Evolutionary conservation across 2,329 filamentous ascomycete genomes (phyloP), one percentile per base, ranked within the genome.

Genomic region (Dactylellina parvicollis): DNA sequence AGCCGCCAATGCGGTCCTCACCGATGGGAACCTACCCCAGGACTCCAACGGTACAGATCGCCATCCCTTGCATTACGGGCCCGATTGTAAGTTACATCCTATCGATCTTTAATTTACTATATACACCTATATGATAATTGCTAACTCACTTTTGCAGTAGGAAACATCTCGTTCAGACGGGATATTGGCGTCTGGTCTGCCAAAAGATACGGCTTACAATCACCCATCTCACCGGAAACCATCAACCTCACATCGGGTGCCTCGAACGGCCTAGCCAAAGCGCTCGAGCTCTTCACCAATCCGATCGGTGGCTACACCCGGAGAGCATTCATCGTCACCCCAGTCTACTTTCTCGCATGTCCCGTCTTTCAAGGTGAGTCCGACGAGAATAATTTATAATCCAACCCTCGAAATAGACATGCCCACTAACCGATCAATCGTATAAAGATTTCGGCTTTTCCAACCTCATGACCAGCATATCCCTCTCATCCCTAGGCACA

Each of bases 401-500:
- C n/a, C n/a, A n/a, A n/a, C n/a, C n/a, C n/a, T n/a, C n/a, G n/a
- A n/a, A n/a, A n/a, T n/a, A n/a, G n/a, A n/a, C n/a, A n/a, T n/a
- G n/a, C n/a, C n/a, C n/a, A n/a, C n/a, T n/a, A n/a, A n/a, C n/a
- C n/a, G n/a, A n/a, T 30, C 10, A 28, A 32, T 34, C 14, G 22
- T 40, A 40, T 10, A 36, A 42, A 74, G 70, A 74, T 28, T 30
- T 47, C 28, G 70, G 70, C 16, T 74, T 74, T 32, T 49, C 70
- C 18, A 74, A 74, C 20, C 49, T 69, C 22, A 47, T 74, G 44
- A 74, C 70, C n/a, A 56, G 47, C 18, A 62, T 74, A 36, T 42
- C 62, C 2, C 55, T 62, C 18, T 40, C 28, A 26, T 14, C 86
- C 82, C 97, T 97, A 83, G 98, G 98, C 81, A 98, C 98, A 93